These are phyloP conservation scores for Talaromyces sp. DNA, from an alignment of 2,329 filamentous ascomycete species.

Conservation along the genomic window DNA sequence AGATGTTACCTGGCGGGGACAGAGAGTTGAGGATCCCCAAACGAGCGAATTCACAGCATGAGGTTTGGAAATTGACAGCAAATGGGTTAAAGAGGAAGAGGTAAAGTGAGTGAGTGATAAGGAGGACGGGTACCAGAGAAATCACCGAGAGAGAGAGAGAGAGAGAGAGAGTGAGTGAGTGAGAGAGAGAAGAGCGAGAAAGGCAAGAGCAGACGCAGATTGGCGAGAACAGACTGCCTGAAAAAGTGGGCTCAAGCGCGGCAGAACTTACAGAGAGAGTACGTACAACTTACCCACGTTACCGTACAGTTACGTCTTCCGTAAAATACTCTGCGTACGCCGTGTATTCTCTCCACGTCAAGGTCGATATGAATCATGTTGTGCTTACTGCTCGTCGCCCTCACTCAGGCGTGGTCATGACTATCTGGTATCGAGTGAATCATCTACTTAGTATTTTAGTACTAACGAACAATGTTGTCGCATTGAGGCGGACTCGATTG, in stretches of 20 bases:
- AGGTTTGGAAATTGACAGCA: background rate
- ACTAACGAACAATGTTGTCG: background rate
- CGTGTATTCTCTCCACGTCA: background rate
- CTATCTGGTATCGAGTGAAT: background rate
- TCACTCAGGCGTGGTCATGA: background rate
- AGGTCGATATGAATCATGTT: background rate
- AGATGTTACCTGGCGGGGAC: background rate
- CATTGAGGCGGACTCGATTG: background rate
- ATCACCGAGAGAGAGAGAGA: background rate
- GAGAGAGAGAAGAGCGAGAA: background rate
- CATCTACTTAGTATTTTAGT: background rate
- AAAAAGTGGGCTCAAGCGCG: slow-evolving; percentile 10
- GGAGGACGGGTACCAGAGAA: background rate
- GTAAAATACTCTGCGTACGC: background rate
- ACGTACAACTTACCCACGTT: background rate
- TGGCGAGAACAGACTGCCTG: background rate
- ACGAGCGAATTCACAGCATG: slow-evolving; percentile 8
- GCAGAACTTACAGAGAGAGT: background rate
- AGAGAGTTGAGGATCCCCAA: background rate
- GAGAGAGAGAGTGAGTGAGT: background rate
- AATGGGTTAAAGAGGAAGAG: background rate
- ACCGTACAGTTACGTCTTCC: slow-evolving; percentile 1
- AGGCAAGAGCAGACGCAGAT: background rate
- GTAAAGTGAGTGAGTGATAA: background rate
- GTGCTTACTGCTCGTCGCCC: background rate